phyloP scores from a whole-genome alignment of 1,284 basidiomycete genomes.

The Apiotrichum gracile region DNA sequence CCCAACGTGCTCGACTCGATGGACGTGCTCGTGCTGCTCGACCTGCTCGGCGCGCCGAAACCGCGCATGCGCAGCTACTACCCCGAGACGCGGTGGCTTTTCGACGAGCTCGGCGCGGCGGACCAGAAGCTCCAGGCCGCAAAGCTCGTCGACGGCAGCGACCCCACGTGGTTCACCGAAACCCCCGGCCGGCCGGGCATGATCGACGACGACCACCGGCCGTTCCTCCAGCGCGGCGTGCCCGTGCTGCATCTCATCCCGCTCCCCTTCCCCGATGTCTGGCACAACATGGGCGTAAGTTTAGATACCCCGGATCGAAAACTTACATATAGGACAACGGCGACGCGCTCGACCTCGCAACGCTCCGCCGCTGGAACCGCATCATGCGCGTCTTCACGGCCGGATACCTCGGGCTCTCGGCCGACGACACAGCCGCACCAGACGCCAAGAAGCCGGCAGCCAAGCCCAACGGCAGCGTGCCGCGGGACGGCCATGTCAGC shows the following conservation, averaged over 20 bases:
- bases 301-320: background rate
- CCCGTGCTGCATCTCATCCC: slow-evolving; percentile 86
- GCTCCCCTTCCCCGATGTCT: slow-evolving; percentile 81
- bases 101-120: slow-evolving; percentile 62
- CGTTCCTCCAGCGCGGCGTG: slow-evolving; percentile 79
- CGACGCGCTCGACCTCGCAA: slow-evolving; percentile 73
- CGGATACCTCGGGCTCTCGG: slow-evolving; percentile 74
- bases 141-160: slow-evolving; percentile 28
- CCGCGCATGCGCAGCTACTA: slow-evolving; percentile 74
- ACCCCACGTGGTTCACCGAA: slow-evolving; percentile 36
- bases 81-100: slow-evolving; percentile 86
- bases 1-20: slow-evolving; percentile 67
- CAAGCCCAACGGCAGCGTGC: too few species aligned
- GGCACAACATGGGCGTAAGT: slow-evolving; percentile 74
- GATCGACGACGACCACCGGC: slow-evolving; percentile 91
- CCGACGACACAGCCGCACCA: too few species aligned
- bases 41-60: slow-evolving; percentile 70
- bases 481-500: too few species aligned
- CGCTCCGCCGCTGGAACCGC: slow-evolving; percentile 83
- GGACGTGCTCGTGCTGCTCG: slow-evolving; percentile 83
- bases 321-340: slow-evolving; percentile 67
- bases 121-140: slow-evolving; percentile 57
- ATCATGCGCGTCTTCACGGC: slow-evolving; percentile 80
- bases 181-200: slow-evolving; percentile 49
- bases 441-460: too few species aligned